These are phyloP conservation scores for Coemansia sp. DNA, from an alignment of 192 early-diverging fungal species.

Conservation along the genomic window DNA sequence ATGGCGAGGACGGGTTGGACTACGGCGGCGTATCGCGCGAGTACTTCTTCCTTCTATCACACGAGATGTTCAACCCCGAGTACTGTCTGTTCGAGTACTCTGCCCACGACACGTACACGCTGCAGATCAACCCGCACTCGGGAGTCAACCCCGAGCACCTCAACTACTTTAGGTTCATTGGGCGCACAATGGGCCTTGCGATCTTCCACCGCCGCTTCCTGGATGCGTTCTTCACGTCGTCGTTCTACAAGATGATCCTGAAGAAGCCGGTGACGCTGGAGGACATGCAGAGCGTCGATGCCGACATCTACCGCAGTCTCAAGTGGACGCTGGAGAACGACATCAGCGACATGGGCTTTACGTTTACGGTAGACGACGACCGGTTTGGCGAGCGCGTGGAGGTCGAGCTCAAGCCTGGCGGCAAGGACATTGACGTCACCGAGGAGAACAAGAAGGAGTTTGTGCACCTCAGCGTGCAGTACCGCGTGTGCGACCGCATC, in stretches of 20 bases:
- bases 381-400: slow-evolving; percentile 86
- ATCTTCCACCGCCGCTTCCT: slow-evolving; percentile 97
- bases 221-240: slow-evolving; percentile 93
- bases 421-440: slow-evolving; percentile 88
- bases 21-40: slow-evolving; percentile 97
- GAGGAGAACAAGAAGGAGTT: slow-evolving; percentile 98
- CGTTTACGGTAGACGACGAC: slow-evolving; percentile 95
- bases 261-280: slow-evolving; percentile 83
- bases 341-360: slow-evolving; percentile 77
- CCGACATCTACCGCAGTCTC: slow-evolving; percentile 85
- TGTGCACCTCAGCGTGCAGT: slow-evolving; percentile 85
- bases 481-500: slow-evolving; percentile 84
- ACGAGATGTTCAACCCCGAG: slow-evolving; percentile 99
- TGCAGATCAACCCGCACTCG: slow-evolving; percentile 96
- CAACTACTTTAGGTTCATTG: slow-evolving; percentile 98
- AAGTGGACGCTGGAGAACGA: slow-evolving; percentile 96
- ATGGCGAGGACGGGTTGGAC: slow-evolving; percentile 97
- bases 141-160: slow-evolving; percentile 96
- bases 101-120: slow-evolving; percentile 96
- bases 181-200: slow-evolving; percentile 90
- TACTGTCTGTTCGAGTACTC: slow-evolving; percentile 97
- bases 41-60: slow-evolving; percentile 96
- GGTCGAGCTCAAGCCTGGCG: slow-evolving; percentile 85
- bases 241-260: slow-evolving; percentile 96
- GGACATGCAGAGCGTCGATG: slow-evolving; percentile 95